Conservation (phyloP, 257 asterid genomes). For the Solanum habrochaites region DNA sequence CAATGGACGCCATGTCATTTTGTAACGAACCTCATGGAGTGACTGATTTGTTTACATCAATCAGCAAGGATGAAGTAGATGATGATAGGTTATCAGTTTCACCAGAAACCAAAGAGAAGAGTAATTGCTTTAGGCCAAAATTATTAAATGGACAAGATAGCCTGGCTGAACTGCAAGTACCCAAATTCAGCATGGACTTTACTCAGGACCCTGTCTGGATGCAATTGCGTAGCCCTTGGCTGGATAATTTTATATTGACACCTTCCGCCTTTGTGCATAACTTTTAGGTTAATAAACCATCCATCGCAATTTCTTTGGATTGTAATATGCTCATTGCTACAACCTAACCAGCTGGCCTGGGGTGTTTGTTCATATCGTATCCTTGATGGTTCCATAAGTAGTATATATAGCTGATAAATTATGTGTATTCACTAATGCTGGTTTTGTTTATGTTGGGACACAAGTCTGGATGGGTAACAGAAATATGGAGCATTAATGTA, state of each 20-base stretch:
- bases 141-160: slow-evolving; percentile 14
- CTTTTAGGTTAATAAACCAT: background rate
- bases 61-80: background rate
- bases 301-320: background rate
- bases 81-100: background rate
- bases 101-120: background rate
- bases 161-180: slow-evolving; percentile 37
- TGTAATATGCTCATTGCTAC: background rate
- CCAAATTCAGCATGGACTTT: slow-evolving; percentile 40
- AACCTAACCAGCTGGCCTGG: background rate
- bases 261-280: background rate
- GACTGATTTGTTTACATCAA: background rate
- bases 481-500: background rate
- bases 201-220: slow-evolving; percentile 53
- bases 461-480: background rate
- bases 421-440: background rate
- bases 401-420: background rate
- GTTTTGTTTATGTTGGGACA: background rate
- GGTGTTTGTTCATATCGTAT: background rate
- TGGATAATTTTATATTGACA: background rate
- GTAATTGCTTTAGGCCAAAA: slow-evolving; percentile 1
- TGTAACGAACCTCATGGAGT: background rate
- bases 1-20: background rate
- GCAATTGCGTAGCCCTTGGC: slow-evolving; percentile 57
- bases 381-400: background rate